Evolutionary conservation across 1,284 basidiomycete species (phyloP).

Genomic region (Earliella scabrosa): DNA sequence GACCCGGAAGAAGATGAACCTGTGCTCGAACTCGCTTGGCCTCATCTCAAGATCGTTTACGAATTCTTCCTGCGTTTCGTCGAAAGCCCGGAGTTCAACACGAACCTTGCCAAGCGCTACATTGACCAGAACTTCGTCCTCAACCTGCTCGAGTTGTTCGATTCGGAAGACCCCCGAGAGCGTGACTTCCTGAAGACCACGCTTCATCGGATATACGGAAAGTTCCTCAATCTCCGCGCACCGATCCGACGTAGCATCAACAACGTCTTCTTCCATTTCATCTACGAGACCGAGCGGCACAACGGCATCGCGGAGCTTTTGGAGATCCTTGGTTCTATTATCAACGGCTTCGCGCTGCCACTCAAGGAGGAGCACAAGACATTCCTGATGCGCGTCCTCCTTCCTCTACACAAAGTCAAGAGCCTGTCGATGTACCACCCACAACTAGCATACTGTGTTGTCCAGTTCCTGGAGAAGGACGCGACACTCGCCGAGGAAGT

Average conservation of each 20-base stretch:
- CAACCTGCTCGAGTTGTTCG: slow-evolving; percentile 96
- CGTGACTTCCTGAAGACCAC: slow-evolving; percentile 99
- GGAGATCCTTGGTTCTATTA: slow-evolving; percentile 99
- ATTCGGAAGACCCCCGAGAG: slow-evolving; percentile 98
- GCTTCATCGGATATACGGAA: slow-evolving; percentile 98
- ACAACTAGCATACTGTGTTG: slow-evolving; percentile 98
- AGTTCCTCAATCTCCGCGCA: slow-evolving; percentile 98
- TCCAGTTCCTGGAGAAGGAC: slow-evolving; percentile 99
- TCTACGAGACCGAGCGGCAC: slow-evolving; percentile 98
- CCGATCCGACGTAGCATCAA: slow-evolving; percentile 99
- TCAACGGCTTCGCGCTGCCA: slow-evolving; percentile 98
- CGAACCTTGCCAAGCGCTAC: slow-evolving; percentile 96
- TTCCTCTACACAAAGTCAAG: slow-evolving; percentile 98
- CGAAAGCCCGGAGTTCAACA: slow-evolving; percentile 98
- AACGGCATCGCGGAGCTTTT: slow-evolving; percentile 99
- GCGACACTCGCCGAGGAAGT: slow-evolving; percentile 93
- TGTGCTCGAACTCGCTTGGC: slow-evolving; percentile 98
- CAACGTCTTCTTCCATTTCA: slow-evolving; percentile 99
- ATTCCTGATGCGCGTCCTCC: slow-evolving; percentile 94
- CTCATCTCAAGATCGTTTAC: slow-evolving; percentile 99
- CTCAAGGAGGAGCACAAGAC: slow-evolving; percentile 99
- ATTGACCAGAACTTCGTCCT: slow-evolving; percentile 98
- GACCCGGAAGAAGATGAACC: slow-evolving; percentile 99
- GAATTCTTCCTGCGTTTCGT: slow-evolving; percentile 99
- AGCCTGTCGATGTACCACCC: slow-evolving; percentile 97